Conservation (phyloP, 306 rosid genomes). For the Fagus crenata region DNA sequence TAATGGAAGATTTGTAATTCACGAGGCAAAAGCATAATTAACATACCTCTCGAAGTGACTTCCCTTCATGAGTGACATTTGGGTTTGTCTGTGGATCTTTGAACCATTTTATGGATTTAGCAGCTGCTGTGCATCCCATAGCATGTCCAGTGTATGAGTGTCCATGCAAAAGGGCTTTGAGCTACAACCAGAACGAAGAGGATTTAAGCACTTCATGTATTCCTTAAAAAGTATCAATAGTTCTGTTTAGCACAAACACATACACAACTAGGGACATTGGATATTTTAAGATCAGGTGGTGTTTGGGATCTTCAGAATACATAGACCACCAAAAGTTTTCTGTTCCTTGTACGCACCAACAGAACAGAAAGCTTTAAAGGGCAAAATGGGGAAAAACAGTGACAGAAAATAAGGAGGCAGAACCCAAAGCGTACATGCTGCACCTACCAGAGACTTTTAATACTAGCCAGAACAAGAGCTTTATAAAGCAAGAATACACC, state of each 20-base stretch:
- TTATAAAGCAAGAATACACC: not conserved
- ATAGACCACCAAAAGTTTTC: conserved; percentile 5
- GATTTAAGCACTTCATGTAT: conserved; percentile 19
- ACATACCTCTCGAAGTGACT: conserved; percentile 67
- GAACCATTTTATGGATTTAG: conserved; percentile 82
- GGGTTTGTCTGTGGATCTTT: conserved; percentile 72
- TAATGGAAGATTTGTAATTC: not conserved
- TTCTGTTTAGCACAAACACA: conserved; percentile 21
- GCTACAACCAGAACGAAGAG: conserved; percentile 51
- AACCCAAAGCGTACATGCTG: not conserved
- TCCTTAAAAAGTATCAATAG: conserved; percentile 30
- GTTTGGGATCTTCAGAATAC: conserved; percentile 14
- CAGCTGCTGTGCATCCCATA: conserved; percentile 91
- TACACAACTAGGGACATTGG: conserved; percentile 17
- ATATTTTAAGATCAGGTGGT: conserved; percentile 10
- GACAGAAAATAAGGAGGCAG: not conserved
- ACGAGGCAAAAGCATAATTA: conserved; percentile 18
- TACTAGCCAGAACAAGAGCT: not conserved
- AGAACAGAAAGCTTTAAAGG: conserved; percentile 8
- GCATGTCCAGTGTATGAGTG: conserved; percentile 95
- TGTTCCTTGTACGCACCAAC: not conserved
- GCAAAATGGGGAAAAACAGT: not conserved
- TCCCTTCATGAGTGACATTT: conserved; percentile 59
- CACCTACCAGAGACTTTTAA: no score
- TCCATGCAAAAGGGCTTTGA: conserved; percentile 90